Evolutionary conservation across 2,329 filamentous ascomycete species (phyloP), one percentile per base, ranked within the genome.

Genomic region (Cladosporium halotolerans): DNA sequence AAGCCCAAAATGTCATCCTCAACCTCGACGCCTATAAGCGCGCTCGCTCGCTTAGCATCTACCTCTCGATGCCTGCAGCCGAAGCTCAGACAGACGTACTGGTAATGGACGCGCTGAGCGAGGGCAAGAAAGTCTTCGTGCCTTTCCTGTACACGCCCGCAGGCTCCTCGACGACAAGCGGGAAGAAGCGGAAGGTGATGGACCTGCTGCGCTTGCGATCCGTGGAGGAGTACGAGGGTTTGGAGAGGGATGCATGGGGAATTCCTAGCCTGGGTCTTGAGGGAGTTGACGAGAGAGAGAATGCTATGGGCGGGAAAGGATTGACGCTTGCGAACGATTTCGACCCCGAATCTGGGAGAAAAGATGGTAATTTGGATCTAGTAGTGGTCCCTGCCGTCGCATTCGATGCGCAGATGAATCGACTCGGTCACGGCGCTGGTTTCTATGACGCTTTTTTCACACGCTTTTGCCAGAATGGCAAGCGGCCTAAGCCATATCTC

Each of bases 381-480:
- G 87, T 99, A 58, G 78, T 99, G 28, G 82, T 97, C 77, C 93
- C 93, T 1, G 93, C 91, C 10, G 88, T 99, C 64, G 92, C 89
- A 3, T 99, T 99, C 70, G 91, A 96, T 68, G 76, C 76, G 3
- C 74, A 73, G 10, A 79, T 93, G 56, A 81, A 85, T 60, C 81
- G 93, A 62, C 79, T 97, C 16, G 93, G 93, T 39, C 93, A 99
- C 70, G 93, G 93, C 53, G 95, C 89, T 70, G 93, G 93, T 32
- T 99, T 95, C 73, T 99, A 99, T 76, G 93, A 99, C 74, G 87
- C 84, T 70, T 99, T 96, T 70, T 73, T 99, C 66, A 82, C 85
- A 64, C 82, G 85, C 61, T 95, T 91, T 79, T 70, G 62, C 62
- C 56, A 63, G 57, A 59, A 63, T 57, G 60, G 62, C 57, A 59